These are phyloP conservation scores for Penicillium odoratum DNA, from an alignment of 495 filamentous ascomycete species.

Conservation along the genomic window DNA sequence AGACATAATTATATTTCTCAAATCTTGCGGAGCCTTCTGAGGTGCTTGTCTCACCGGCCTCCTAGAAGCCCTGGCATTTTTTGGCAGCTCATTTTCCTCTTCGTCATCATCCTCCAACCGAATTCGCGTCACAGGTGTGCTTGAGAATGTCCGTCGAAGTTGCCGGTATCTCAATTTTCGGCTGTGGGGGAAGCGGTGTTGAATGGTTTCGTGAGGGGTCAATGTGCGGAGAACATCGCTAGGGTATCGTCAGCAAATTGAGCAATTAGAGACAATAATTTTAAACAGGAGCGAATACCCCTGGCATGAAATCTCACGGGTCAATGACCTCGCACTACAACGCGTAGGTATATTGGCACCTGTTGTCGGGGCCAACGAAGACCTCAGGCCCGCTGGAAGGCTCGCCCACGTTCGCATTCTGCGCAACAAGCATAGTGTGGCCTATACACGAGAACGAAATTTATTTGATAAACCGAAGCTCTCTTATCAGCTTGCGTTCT, in stretches of 20 bases:
- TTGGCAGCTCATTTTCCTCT: constrained; percentile 4
- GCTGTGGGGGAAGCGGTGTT: neutral
- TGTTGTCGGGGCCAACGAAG: constrained; percentile 11
- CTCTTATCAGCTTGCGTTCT: neutral
- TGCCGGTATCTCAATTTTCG: neutral
- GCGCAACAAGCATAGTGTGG: constrained; percentile 25
- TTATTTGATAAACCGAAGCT: neutral
- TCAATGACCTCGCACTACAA: neutral
- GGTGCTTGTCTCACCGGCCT: neutral
- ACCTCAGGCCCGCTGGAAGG: constrained; percentile 24
- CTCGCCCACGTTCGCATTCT: constrained; percentile 25
- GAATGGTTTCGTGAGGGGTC: constrained; percentile 1
- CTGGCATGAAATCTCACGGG: neutral
- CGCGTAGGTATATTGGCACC: neutral
- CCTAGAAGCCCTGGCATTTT: neutral
- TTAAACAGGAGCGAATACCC: neutral
- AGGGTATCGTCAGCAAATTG: neutral
- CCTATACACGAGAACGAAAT: neutral
- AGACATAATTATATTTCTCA: constrained; percentile 13
- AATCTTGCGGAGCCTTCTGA: neutral
- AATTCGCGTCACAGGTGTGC: constrained; percentile 8
- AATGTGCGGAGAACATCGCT: constrained; percentile 2
- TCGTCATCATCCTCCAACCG: constrained; percentile 16
- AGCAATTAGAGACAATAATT: neutral
- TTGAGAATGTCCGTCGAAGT: constrained; percentile 8